A percentile compares a stretch with the other conserved stretches of the same genome.
These are phyloP conservation scores for Calonectria honghensis DNA, from an alignment of 2,329 filamentous ascomycete genomes.

Conservation along the genomic window DNA sequence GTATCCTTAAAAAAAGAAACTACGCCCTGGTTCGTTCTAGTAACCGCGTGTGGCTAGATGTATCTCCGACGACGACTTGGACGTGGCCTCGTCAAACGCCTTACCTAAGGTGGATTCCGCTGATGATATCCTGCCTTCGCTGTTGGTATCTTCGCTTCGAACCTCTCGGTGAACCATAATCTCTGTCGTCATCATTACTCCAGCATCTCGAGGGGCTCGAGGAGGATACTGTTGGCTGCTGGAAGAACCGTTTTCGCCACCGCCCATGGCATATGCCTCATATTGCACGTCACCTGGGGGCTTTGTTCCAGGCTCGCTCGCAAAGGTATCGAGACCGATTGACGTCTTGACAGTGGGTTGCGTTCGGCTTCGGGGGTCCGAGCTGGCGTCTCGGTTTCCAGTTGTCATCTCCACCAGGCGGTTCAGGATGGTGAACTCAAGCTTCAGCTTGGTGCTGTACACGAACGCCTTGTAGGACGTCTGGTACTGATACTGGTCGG, in stretches of 20 bases:
- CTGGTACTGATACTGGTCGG: constrained; percentile 60
- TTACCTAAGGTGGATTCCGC: constrained; percentile 40
- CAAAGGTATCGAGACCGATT: constrained; percentile 50
- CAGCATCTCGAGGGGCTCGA: constrained; percentile 35
- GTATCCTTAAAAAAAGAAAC: constrained; percentile 20
- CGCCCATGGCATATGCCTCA: constrained; percentile 51
- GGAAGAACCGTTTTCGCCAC: constrained; percentile 41
- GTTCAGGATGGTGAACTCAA: constrained; percentile 64
- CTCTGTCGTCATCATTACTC: constrained; percentile 55
- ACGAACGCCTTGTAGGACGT: constrained; percentile 62
- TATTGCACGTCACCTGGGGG: constrained; percentile 45
- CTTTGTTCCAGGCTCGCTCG: constrained; percentile 43
- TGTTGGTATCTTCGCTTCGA: constrained; percentile 44
- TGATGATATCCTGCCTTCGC: constrained; percentile 46
- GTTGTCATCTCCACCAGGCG: constrained; percentile 60
- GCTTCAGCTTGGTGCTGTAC: constrained; percentile 63
- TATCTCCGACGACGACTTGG: constrained; percentile 54
- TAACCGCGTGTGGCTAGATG: constrained; percentile 51
- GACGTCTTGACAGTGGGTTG: constrained; percentile 41
- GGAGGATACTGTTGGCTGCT: not conserved
- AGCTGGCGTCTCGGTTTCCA: constrained; percentile 52
- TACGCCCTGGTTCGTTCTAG: constrained; percentile 25
- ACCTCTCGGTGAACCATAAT: constrained; percentile 49
- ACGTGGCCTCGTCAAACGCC: constrained; percentile 45
- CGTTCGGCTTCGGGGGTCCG: constrained; percentile 47